phyloP scores from a whole-genome alignment of 441 rosid genomes.

The Gossypium schwendimanii region DNA sequence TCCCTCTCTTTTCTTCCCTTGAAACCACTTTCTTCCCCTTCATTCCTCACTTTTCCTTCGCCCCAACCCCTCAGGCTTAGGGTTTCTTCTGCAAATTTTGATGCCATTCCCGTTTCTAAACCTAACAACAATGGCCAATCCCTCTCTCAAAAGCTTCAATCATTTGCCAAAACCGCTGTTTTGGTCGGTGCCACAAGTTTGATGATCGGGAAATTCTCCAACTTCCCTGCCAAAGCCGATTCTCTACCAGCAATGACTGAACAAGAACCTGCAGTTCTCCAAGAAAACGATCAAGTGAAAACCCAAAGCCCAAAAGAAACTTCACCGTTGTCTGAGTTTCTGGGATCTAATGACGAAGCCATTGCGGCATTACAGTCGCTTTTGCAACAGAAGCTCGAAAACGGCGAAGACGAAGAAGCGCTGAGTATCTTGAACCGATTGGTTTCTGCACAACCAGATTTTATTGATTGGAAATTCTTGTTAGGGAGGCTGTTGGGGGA shows the following conservation, averaged over 20 bases:
- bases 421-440: slow-evolving; percentile 40
- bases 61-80: slow-evolving; percentile 10
- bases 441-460: slow-evolving; percentile 51
- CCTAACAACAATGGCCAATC: not conserved
- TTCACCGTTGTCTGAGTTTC: slow-evolving; percentile 43
- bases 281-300: slow-evolving; percentile 22
- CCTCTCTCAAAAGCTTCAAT: slow-evolving; percentile 30
- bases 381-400: slow-evolving; percentile 66
- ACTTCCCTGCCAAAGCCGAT: slow-evolving; percentile 47
- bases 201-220: slow-evolving; percentile 33
- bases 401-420: slow-evolving; percentile 67
- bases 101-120: slow-evolving; percentile 8
- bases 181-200: slow-evolving; percentile 43
- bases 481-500: slow-evolving; percentile 54
- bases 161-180: slow-evolving; percentile 40
- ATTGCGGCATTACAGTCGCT: slow-evolving; percentile 49
- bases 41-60: slow-evolving; percentile 16
- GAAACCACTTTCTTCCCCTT: slow-evolving; percentile 20
- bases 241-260: slow-evolving; percentile 33
- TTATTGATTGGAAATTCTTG: slow-evolving; percentile 67
- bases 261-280: slow-evolving; percentile 13
- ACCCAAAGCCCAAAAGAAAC: slow-evolving; percentile 5
- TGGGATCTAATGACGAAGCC: slow-evolving; percentile 48
- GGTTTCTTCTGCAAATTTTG: slow-evolving; percentile 26
- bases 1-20: slow-evolving; percentile 24